Base-by-base conservation (phyloP, 192 early-diverging fungal genomes). In the Gonapodya sp. region DNA sequence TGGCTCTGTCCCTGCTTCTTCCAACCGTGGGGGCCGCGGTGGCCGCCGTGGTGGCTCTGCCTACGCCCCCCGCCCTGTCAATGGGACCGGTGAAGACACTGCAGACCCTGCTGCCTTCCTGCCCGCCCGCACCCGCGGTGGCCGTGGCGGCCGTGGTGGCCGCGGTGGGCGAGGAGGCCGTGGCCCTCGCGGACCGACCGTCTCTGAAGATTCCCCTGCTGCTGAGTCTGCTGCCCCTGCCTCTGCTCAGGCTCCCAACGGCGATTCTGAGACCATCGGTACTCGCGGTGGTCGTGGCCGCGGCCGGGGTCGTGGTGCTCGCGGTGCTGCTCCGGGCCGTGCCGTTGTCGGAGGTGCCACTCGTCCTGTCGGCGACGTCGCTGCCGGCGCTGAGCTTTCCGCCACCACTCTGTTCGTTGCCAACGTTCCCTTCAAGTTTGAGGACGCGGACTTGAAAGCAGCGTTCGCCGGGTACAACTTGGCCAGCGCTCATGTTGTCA, bases 331-430 rank as follows among this genome's bases (percentile, higher is more conserved):
- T 31, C 34, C 31, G 32, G 77, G 73, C 79, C 36, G 85, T 84
- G 46, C 80, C 46, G 73, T 84, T 37, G 35, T 79, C 35, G 34
- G 36, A 36, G 79, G 34, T 80, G 0, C 73, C 33, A 37, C 36
- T 78, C 37, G 46, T 24, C 46, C 46, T 24, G 72, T 84, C 33
- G 79, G 79, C 35, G 81, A 36, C 31, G 80, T 84, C 78, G 80
- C 83, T 81, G 82, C 86, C 79, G 85, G 78, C 24, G 84, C 85
- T 81, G 90, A 88, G 37, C 87, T 86, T 73, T 87, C 86, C 32
- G 83, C 85, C 16, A 94, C 91, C 1, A 90, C 91, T 1, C 85
- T 93, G 36, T 95, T 93, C 85, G 91, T 95, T 79, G 92, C 93
- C 81, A 95, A 94, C 83, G 83, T 95, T 36, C 93, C 94, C 34